phyloP scores from a whole-genome alignment of 2,329 filamentous ascomycete genomes.

The Beauveria sp. region DNA sequence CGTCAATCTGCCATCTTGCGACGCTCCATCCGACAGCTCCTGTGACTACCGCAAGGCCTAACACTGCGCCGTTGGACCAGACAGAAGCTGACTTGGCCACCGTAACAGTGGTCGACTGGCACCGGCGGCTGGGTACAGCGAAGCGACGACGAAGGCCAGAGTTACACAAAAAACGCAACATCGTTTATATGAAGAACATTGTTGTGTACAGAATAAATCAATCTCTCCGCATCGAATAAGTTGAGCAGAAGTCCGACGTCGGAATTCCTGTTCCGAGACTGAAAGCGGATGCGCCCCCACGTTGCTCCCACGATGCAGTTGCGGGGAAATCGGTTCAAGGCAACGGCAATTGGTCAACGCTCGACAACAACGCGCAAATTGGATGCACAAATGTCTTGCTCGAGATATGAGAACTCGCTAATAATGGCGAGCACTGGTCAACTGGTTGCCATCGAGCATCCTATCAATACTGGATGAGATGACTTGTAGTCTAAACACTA shows the following conservation, averaged over 20 bases:
- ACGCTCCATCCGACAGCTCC: conserved; percentile 34
- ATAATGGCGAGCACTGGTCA: too few species aligned
- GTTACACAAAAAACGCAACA: background rate
- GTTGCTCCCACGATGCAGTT: background rate
- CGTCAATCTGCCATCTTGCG: conserved; percentile 21
- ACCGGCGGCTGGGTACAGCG: background rate
- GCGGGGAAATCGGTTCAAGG: background rate
- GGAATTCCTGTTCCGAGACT: background rate
- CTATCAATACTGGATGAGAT: background rate
- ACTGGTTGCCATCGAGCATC: background rate
- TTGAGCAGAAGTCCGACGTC: background rate
- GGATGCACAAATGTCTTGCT: background rate
- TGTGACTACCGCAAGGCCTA: conserved; percentile 31
- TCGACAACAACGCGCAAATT: too few species aligned
- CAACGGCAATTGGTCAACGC: too few species aligned
- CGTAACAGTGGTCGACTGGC: background rate
- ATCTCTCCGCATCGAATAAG: background rate
- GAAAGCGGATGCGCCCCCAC: background rate
- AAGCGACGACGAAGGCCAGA: background rate
- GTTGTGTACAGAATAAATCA: background rate
- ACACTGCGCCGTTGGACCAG: conserved; percentile 26
- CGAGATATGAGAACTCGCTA: too few species aligned
- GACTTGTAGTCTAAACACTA: too few species aligned
- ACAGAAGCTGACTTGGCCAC: background rate
- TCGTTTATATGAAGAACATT: background rate